Evolutionary conservation across 768 basidiomycete genomes (phyloP), one percentile per base, ranked within the genome.

Genomic region (Roridomyces roridus): DNA sequence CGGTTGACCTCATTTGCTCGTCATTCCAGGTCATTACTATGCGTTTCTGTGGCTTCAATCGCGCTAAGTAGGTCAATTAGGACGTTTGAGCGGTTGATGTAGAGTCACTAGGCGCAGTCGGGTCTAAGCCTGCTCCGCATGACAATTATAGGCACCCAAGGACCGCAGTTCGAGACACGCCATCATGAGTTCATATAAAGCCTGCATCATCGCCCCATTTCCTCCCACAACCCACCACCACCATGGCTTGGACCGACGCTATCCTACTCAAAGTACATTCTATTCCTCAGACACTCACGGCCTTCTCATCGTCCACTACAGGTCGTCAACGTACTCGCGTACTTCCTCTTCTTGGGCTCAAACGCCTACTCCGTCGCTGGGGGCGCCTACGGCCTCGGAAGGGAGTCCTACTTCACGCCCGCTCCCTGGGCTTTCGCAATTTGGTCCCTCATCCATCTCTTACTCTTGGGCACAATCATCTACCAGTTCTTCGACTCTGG

Each of bases 361-460:
- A 96, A 96, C 74, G 81, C 95, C 53, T 96, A 93, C 80, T 89
- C 88, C 48, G 82, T 94, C 58, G 87, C 92, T 86, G 46, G 10
- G 1, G 44, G 35, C 25, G 36, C 29, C 20, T 92, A 93, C 74
- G 85, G 80, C 68, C 72, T 78, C 61, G 86, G 85, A 41, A 93
- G 93, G 70, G 87, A 91, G 64, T 97, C 96, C 0, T 98, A 95
- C 73, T 77, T 98, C 55, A 97, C 95, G 1, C 96, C 96, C n/a
- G 92, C 93, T 23, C 86, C 88, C 24, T 97, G 91, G 86, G 89
- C 92, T 2, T 96, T 94, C 78, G 83, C 89, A 77, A 89, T 95
- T 69, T 96, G 94, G 91, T 86, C 91, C 36, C 74, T 94, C 57
- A 94, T 96, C 66, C 95, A 99, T 74, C 65, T 96, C 31, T 85